These are phyloP conservation scores for Hypoxylon crocopeplum DNA, from an alignment of 495 filamentous ascomycete genomes.

Conservation along the genomic window DNA sequence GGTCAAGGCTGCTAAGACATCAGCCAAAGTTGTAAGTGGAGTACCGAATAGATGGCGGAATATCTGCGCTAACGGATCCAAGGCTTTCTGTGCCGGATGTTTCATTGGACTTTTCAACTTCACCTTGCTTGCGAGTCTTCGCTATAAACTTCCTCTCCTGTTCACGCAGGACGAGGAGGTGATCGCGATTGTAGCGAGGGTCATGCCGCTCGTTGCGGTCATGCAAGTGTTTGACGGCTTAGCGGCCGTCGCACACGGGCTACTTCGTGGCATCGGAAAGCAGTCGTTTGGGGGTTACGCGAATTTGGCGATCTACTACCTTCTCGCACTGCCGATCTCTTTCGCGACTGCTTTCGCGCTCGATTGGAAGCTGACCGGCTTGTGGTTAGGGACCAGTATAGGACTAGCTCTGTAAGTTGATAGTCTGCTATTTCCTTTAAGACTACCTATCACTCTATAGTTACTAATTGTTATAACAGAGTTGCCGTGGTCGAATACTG, in stretches of 20 bases:
- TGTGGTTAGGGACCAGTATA: conserved; percentile 83
- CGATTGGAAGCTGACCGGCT: conserved; percentile 72
- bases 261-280: conserved; percentile 81
- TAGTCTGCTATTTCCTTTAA: neutral
- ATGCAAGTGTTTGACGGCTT: conserved; percentile 90
- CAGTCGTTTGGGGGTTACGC: conserved; percentile 91
- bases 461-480: conserved; percentile 42
- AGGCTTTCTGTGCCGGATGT: conserved; percentile 65
- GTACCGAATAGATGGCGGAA: neutral
- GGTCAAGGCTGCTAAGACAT: conserved; percentile 71
- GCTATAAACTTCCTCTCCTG: conserved; percentile 73
- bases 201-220: conserved; percentile 79
- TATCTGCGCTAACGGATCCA: conserved; percentile 17
- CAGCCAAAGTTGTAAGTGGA: conserved; percentile 67
- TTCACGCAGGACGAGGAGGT: conserved; percentile 86
- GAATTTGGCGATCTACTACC: conserved; percentile 84
- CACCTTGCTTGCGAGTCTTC: conserved; percentile 65
- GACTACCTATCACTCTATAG: neutral
- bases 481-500: conserved; percentile 70
- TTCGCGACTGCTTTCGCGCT: conserved; percentile 76
- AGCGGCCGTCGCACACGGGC: conserved; percentile 78
- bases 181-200: conserved; percentile 70
- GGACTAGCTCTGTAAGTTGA: conserved; percentile 64
- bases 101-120: conserved; percentile 80
- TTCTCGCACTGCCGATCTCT: conserved; percentile 82